A percentile compares a stretch with the other conserved stretches of the same genome.
Evolutionary conservation across 768 basidiomycete species (phyloP).

Genomic region (Auriscalpium orientale): DNA sequence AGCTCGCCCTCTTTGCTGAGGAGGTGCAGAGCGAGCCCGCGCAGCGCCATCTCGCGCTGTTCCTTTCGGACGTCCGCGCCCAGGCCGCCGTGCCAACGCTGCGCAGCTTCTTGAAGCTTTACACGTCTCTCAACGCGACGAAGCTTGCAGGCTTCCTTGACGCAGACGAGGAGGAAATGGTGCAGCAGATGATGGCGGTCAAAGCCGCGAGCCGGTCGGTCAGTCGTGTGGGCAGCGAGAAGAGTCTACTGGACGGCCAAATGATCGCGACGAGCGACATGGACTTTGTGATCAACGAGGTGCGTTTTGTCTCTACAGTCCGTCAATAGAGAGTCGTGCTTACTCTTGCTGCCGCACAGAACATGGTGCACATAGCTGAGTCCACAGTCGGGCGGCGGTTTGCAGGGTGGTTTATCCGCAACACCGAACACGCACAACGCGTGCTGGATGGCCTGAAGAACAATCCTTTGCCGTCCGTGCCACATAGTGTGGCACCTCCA

Average conservation of each 20-base stretch:
- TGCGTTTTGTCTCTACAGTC: conserved; percentile 33
- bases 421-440: conserved; percentile 86
- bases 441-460: conserved; percentile 72
- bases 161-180: conserved; percentile 86
- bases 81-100: conserved; percentile 76
- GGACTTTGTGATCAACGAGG: conserved; percentile 93
- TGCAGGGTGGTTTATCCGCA: conserved; percentile 96
- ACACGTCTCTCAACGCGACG: conserved; percentile 85
- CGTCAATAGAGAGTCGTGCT: not conserved
- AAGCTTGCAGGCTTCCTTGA: conserved; percentile 92
- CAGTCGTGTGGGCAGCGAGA: conserved; percentile 44
- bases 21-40: conserved; percentile 58
- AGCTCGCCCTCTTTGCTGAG: conserved; percentile 38
- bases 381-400: conserved; percentile 89
- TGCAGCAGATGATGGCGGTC: conserved; percentile 96
- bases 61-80: conserved; percentile 75
- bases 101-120: conserved; percentile 88
- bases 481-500: conserved; percentile 4
- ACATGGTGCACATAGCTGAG: conserved; percentile 95
- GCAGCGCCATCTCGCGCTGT: conserved; percentile 75
- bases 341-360: conserved; percentile 37
- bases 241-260: conserved; percentile 72
- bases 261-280: conserved; percentile 87
- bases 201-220: conserved; percentile 81
- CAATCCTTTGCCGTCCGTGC: conserved; percentile 39